Evolutionary conservation across 768 basidiomycete genomes (phyloP), one percentile per base, ranked within the genome.

Genomic region (Leccinellum luteum): DNA sequence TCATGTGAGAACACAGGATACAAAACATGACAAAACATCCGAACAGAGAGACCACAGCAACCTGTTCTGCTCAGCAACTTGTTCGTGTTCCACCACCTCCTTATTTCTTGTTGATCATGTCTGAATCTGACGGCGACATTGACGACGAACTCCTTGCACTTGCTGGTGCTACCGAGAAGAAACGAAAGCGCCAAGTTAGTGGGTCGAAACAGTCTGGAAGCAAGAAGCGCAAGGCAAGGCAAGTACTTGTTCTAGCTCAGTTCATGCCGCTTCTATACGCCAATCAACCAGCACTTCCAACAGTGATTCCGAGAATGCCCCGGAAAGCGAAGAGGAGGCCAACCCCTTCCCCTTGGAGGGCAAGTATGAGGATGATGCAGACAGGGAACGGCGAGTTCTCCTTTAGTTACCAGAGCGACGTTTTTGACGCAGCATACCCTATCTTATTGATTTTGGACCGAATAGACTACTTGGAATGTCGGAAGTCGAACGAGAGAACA

Each of bases 281-380:
- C 31, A 57, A 43, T 54, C 59, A 52, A 43, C 50, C 60, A 80
- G 78, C 49, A 71, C 72, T 58, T 75, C 75, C 14, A 77, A 81
- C 32, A 73, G 66, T 25, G 71, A 73, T 8, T 85, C 86, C 17
- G 84, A 81, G 32, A 75, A 79, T 41, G 80, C 74, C 21, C 79
- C 80, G 12, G 88, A 90, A 64, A 87, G 84, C 58, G 89, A 90
- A 64, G 79, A 78, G 52, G 81, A 81, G 30, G 68, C 71, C 13
- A 87, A 92, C 62, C 86, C 86, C 4, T 98, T 92, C 69, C 95
- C 94, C 0, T 75, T 97, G 13, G 96, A 98, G 65, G 94, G 92
- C 51, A 92, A 92, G 72, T 98, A 91, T 68, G 82, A 81, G 57
- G 87, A 97, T 66, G 92, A 93, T 64, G 80, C 77, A 13, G 96